Percentiles rank a stretch among this genome's conserved stretches.
Evolutionary conservation across 1,284 basidiomycete species (phyloP).

Genomic region (Cryptococcus wingfieldii): DNA sequence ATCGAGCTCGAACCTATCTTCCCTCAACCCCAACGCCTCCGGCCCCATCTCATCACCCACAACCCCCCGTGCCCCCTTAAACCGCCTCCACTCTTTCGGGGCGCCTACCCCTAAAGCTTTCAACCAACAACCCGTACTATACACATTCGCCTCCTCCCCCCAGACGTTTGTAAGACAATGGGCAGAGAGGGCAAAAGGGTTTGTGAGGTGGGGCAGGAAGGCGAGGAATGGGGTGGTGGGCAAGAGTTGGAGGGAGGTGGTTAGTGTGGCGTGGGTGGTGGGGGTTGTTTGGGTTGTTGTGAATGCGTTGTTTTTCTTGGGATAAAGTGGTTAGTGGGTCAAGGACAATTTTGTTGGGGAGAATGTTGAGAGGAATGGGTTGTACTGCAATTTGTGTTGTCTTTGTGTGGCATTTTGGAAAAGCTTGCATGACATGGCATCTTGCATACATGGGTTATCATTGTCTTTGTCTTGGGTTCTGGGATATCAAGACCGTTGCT

Average conservation of each 20-base stretch:
- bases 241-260: constrained; percentile 34
- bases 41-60: background rate
- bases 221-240: constrained; percentile 39
- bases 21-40: background rate
- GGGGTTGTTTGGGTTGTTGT: constrained; percentile 40
- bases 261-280: constrained; percentile 39
- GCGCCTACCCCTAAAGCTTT: background rate
- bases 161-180: background rate
- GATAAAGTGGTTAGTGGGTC: background rate
- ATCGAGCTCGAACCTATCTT: constrained; percentile 14
- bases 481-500: too few relatives aligned
- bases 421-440: background rate
- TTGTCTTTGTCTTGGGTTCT: too few relatives aligned
- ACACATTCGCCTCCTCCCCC: background rate
- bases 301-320: constrained; percentile 41
- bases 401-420: too few relatives aligned
- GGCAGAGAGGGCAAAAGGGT: constrained; percentile 23
- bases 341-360: background rate
- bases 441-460: too few relatives aligned
- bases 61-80: background rate
- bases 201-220: constrained; percentile 36
- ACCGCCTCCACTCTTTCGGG: background rate
- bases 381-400: too few relatives aligned
- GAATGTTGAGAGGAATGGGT: background rate
- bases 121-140: background rate